Base-by-base conservation (phyloP, 352 stramenopile genomes). In the Thalassiosira mediterranea region DNA sequence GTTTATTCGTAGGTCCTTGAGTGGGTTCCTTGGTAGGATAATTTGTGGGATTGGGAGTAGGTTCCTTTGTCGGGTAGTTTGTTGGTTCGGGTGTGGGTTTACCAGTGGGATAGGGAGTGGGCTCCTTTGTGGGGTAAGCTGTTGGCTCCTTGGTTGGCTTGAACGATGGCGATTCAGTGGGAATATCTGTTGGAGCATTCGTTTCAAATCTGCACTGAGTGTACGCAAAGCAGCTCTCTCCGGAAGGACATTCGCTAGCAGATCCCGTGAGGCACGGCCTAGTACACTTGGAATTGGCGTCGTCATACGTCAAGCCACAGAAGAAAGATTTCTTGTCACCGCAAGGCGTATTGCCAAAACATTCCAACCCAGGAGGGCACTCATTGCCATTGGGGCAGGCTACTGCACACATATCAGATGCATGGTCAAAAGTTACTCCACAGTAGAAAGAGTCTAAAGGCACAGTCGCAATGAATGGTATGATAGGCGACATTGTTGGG, bases 371-470 rank as follows among this genome's bases (percentile, higher is more conserved):
- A 7, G 42, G 2, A 28, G 64, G 64, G 21, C 64, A 74, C 58
- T 81, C 63, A 13, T 76, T 73, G 15, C 70, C 63, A 48, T 48
- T 74, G 19, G 77, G 77, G 59, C 77, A 86, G 25, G 71, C 26
- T 19, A 59, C 49, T 0, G 40, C 60, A 49, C 77, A 86, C 4
- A 62, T 58, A 49, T 79, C 52, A 15, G 71, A 81, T 17, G 77
- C 77, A 23, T 86, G 67, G 52, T 76, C 62, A 53, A 81, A 86
- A 1, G 59, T 76, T 21, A 59, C 51, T 7, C 77, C 77, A 34
- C 77, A 86, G 34, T 71, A 86, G 56, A 81, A 86, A n/a, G 65
- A 79, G 46, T 86, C 77, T 17, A 79, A 52, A 4, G 77, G 71
- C 37, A 79, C 79, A 25, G 81, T 63, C 15, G 57, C 13, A 66